phyloP scores from a whole-genome alignment of 768 basidiomycete genomes.

The Mrakia frigida region DNA sequence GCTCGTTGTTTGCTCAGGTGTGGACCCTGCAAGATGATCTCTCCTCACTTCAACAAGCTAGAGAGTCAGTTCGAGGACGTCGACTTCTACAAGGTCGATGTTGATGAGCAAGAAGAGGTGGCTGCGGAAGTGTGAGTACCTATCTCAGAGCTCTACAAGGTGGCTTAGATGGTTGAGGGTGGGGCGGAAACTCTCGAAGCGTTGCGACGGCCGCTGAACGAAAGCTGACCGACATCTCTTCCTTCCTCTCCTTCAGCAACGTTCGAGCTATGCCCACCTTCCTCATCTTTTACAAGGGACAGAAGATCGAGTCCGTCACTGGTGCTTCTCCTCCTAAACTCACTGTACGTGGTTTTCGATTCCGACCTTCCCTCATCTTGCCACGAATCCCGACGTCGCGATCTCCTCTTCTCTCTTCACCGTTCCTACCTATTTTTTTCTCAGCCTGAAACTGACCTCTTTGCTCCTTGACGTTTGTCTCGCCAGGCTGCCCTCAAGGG shows the following conservation, averaged over 20 bases:
- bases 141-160: no score
- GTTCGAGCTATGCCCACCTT: slow-evolving; percentile 49
- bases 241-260: slow-evolving; percentile 4
- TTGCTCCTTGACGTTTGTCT: not conserved
- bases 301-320: slow-evolving; percentile 41
- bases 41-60: slow-evolving; percentile 45
- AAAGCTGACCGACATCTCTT: not conserved
- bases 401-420: not conserved
- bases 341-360: not conserved
- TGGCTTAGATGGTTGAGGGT: not conserved
- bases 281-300: slow-evolving; percentile 44
- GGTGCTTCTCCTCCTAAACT: slow-evolving; percentile 40
- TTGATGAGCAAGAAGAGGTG: slow-evolving; percentile 44
- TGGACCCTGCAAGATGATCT: slow-evolving; percentile 44
- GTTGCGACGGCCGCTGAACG: not conserved
- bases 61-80: slow-evolving; percentile 40
- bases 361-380: not conserved
- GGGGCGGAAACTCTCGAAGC: not conserved
- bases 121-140: not conserved
- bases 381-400: not conserved
- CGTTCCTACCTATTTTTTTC: not conserved
- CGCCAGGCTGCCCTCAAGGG: slow-evolving; percentile 23
- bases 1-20: not conserved
- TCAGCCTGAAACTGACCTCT: not conserved
- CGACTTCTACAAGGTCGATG: slow-evolving; percentile 46